phyloP scores from a whole-genome alignment of 208 protist genomes.

The Balamuthia mandrillaris region DNA sequence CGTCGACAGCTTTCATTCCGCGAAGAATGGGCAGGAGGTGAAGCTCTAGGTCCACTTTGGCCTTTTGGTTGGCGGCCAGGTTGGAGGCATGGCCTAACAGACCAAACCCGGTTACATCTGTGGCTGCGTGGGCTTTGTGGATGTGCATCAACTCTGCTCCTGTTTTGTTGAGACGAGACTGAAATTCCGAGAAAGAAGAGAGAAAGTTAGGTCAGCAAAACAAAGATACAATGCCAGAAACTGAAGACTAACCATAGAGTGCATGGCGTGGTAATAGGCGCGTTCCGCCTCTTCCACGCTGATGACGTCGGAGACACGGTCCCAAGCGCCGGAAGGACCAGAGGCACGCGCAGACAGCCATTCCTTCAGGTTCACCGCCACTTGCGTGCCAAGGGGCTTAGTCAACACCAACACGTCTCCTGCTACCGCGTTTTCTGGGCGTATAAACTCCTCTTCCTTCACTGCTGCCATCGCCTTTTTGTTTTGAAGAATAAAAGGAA shows the following conservation, averaged over 20 bases:
- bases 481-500: no score
- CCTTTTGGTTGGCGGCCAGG: slow-evolving; percentile 79
- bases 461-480: no score
- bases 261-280: slow-evolving; percentile 75
- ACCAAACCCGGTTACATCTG: slow-evolving; percentile 86
- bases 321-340: slow-evolving; percentile 18
- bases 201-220: no score
- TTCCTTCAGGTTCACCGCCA: slow-evolving; percentile 89
- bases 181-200: no score
- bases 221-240: no score
- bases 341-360: slow-evolving; percentile 82
- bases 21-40: slow-evolving; percentile 81
- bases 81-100: slow-evolving; percentile 83
- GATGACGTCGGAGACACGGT: slow-evolving; percentile 66
- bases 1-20: slow-evolving; percentile 76
- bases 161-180: slow-evolving; percentile 78
- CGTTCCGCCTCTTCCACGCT: slow-evolving; percentile 72
- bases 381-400: slow-evolving; percentile 89
- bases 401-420: slow-evolving; percentile 93
- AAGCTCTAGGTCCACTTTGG: slow-evolving; percentile 72
- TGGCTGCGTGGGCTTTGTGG: slow-evolving; percentile 83
- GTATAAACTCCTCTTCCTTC: no score
- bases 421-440: slow-evolving; percentile 69
- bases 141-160: slow-evolving; percentile 83
- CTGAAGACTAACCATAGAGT: no score